phyloP scores from a whole-genome alignment of 306 rosid species.

The Coriaria nepalensis region DNA sequence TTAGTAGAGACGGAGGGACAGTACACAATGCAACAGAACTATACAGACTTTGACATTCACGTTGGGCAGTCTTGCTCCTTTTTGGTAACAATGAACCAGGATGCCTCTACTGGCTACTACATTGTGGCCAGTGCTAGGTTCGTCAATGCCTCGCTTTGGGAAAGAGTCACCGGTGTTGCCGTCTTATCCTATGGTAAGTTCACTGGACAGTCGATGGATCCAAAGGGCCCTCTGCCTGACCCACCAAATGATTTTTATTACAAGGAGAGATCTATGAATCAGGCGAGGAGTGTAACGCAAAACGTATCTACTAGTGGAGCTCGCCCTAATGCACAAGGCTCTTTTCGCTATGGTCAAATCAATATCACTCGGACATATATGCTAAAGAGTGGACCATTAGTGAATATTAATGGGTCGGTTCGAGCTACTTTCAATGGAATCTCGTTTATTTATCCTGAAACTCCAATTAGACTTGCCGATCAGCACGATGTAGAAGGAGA shows the following conservation, averaged over 20 bases:
- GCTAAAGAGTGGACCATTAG: slow-evolving; percentile 41
- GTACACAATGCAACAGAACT: slow-evolving; percentile 57
- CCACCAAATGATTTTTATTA: slow-evolving; percentile 58
- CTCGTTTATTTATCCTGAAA: slow-evolving; percentile 52
- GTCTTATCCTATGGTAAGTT: slow-evolving; percentile 66
- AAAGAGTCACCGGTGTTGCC: slow-evolving; percentile 80
- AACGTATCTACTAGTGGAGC: slow-evolving; percentile 88
- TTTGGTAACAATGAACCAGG: slow-evolving; percentile 64
- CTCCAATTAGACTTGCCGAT: slow-evolving; percentile 86
- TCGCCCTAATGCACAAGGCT: slow-evolving; percentile 94
- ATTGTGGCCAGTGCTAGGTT: slow-evolving; percentile 88
- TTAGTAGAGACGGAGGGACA: slow-evolving; percentile 72
- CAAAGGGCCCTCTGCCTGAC: slow-evolving; percentile 68
- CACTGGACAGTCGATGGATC: slow-evolving; percentile 68
- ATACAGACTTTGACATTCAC: slow-evolving; percentile 58
- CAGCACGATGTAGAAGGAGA: slow-evolving; percentile 40
- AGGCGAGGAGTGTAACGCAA: slow-evolving; percentile 69
- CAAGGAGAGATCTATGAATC: slow-evolving; percentile 52
- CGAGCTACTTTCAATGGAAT: slow-evolving; percentile 68
- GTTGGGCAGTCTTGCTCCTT: slow-evolving; percentile 86
- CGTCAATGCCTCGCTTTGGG: slow-evolving; percentile 79
- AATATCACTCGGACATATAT: slow-evolving; percentile 69
- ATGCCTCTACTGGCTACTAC: slow-evolving; percentile 86
- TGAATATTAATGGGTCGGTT: slow-evolving; percentile 27
- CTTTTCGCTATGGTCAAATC: slow-evolving; percentile 67